Evolutionary conservation across 164 flowering plant species (phyloP).

Genomic region (Vitis vinifera): ASM3070453v1 NC_081813.1:5148501-5149000

Average conservation of each 20-base stretch:
- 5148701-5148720: constrained; percentile 59
- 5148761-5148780: constrained; percentile 64
- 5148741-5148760: constrained; percentile 62
- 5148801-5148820: constrained; percentile 61
- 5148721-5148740: constrained; percentile 61
- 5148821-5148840: constrained; percentile 34
- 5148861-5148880: not conserved
- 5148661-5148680: constrained; percentile 38
- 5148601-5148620: too few relatives aligned
- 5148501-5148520: constrained; percentile 60
- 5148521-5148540: constrained; percentile 53
- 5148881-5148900: not conserved
- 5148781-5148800: constrained; percentile 57
- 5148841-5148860: not conserved
- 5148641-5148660: not conserved
- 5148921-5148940: constrained; percentile 27
- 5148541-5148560: constrained; percentile 49
- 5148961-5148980: constrained; percentile 43
- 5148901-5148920: not conserved
- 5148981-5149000: constrained; percentile 55
- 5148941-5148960: constrained; percentile 42
- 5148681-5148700: constrained; percentile 69
- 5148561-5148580: not conserved
- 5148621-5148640: not conserved
- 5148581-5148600: too few relatives aligned